These are phyloP conservation scores for Trapa incisa DNA, from an alignment of 345 rosid genomes.

Conservation along the genomic window DNA sequence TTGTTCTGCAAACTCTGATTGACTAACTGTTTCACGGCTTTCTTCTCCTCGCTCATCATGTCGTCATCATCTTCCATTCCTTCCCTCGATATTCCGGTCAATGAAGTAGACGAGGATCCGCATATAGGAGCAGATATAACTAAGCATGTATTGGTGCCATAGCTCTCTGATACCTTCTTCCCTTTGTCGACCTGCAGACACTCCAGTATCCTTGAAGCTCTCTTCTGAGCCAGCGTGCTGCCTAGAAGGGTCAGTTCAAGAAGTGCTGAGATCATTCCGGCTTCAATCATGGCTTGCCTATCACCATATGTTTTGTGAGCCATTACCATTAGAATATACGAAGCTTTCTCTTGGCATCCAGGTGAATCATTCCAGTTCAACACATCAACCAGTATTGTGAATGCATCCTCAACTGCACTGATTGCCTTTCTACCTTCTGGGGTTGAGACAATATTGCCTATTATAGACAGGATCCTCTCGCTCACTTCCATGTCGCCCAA, in stretches of 20 bases:
- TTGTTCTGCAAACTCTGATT: slow-evolving; percentile 89
- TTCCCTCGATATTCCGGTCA: slow-evolving; percentile 26
- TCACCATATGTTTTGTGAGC: slow-evolving; percentile 82
- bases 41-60: slow-evolving; percentile 85
- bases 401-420: slow-evolving; percentile 42
- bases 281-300: slow-evolving; percentile 86
- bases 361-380: slow-evolving; percentile 91
- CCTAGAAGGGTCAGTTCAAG: slow-evolving; percentile 88
- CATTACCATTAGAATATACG: slow-evolving; percentile 82
- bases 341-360: slow-evolving; percentile 85
- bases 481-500: slow-evolving; percentile 91
- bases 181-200: slow-evolving; percentile 75
- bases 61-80: slow-evolving; percentile 40
- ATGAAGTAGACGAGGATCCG: slow-evolving; percentile 49
- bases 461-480: slow-evolving; percentile 64
- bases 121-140: slow-evolving; percentile 82
- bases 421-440: slow-evolving; percentile 81
- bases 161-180: slow-evolving; percentile 61
- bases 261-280: slow-evolving; percentile 65
- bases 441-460: slow-evolving; percentile 65
- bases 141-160: slow-evolving; percentile 37
- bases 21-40: slow-evolving; percentile 77
- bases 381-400: slow-evolving; percentile 67
- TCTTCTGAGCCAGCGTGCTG: slow-evolving; percentile 81
- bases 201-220: slow-evolving; percentile 90